Evolutionary conservation across 768 basidiomycete species (phyloP), one percentile per base, ranked within the genome.

Genomic region (Tylopilus plumbeoviolaceoides): DNA sequence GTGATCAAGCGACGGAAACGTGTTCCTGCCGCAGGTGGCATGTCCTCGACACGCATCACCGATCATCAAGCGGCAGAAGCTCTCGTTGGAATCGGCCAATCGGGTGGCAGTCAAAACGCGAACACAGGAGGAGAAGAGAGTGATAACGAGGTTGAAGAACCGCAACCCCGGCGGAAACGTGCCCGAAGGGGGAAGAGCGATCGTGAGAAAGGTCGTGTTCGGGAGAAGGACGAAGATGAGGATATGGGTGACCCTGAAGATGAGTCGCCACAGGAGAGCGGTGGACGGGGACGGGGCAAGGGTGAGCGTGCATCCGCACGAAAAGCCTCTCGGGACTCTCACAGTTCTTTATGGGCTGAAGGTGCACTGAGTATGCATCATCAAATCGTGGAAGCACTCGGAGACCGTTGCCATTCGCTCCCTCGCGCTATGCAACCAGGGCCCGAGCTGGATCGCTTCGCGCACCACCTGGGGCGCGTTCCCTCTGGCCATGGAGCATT

Each of bases 1-100:
- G 92, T 97, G 60, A 99, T 99, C 80, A 99, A 99, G 75, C 83
- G 97, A 31, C 79, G 97, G 59, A 98, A 98, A 73, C 87, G 97
- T 60, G 95, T 99, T 39, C 94, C 97, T 33, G 95, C 95, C 47
- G 92, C 88, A 18, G 79, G 70, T 52, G 65, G 69, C 57, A 67
- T 69, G 67, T 75, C 58, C 58, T 76, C 59, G 51, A 75, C 73
- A 59, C 75, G 78, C 27, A 79, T 90, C 75, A 80, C 85, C 11
- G 91, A 94, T 66, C 89, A 91, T 65, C 90, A 90, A 35, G 91
- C 91, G 2, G 91, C 91, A 11, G 91, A 93, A 71, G 85, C 89
- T 4, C 82, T 94, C 41, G 90, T 92, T 41, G 84, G 88, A 44
- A 89, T 93, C 31, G 87, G 89, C 28, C 81, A 89, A 47, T 68